Evolutionary conservation across 768 basidiomycete genomes (phyloP).

Genomic region (Auriscalpium vulgare): DNA sequence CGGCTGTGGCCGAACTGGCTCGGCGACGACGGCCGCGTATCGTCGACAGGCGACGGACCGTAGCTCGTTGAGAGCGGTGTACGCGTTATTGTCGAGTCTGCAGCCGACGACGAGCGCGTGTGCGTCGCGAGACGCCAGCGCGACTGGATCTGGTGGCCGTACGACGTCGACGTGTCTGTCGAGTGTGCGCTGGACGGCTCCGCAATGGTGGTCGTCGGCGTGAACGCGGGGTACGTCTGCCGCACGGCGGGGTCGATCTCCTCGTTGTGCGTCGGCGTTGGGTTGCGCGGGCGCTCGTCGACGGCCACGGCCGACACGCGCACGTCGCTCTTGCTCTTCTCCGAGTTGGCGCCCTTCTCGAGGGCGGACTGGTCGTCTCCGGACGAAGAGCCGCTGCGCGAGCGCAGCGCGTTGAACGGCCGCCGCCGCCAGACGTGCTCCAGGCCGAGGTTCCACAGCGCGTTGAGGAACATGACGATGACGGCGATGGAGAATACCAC

Average conservation of each 20-base stretch:
- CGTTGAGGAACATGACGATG: constrained; percentile 61
- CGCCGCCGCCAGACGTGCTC: constrained; percentile 25
- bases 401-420: constrained; percentile 9
- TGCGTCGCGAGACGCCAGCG: constrained; percentile 8
- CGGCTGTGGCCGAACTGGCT: neutral
- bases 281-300: constrained; percentile 36
- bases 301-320: neutral
- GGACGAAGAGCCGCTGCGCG: constrained; percentile 13
- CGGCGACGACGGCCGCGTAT: neutral
- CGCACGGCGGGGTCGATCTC: constrained; percentile 31
- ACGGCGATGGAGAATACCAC: constrained; percentile 67
- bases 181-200: constrained; percentile 13
- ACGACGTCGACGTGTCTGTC: constrained; percentile 11
- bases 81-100: neutral
- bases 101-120: neutral
- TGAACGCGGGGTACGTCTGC: constrained; percentile 38
- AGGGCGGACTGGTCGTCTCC: constrained; percentile 11
- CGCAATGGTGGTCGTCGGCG: constrained; percentile 20
- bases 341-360: constrained; percentile 23
- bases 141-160: constrained; percentile 7
- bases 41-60: neutral
- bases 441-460: constrained; percentile 37
- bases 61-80: neutral
- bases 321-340: constrained; percentile 10
- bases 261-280: constrained; percentile 42